phyloP scores from a whole-genome alignment of 345 rosid genomes.

The Populus euphratica region DNA sequence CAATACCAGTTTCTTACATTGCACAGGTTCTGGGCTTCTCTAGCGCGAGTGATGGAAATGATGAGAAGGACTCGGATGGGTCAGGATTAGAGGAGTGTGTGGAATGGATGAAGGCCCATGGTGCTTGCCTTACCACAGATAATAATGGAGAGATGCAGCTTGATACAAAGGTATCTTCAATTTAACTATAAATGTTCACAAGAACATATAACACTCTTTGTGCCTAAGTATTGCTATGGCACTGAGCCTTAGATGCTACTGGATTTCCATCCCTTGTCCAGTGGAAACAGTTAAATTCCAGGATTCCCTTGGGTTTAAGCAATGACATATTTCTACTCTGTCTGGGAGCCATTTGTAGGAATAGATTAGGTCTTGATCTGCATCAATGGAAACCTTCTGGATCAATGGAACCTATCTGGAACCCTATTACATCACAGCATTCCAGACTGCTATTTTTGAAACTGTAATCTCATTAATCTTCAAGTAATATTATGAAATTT shows the following conservation, averaged over 20 bases:
- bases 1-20: constrained; percentile 68
- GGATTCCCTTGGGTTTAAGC: no score
- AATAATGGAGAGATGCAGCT: constrained; percentile 66
- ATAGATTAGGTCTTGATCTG: no score
- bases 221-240: neutral
- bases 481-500: neutral
- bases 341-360: no score
- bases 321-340: no score
- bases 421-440: neutral
- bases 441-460: neutral
- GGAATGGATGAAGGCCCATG: constrained; percentile 90
- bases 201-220: neutral
- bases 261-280: neutral
- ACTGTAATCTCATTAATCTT: neutral
- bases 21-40: constrained; percentile 72
- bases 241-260: neutral
- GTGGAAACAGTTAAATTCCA: neutral
- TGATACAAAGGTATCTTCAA: constrained; percentile 64
- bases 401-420: neutral
- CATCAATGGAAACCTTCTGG: neutral
- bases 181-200: neutral
- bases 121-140: constrained; percentile 61
- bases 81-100: constrained; percentile 54
- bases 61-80: constrained; percentile 51
- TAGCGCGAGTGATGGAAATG: constrained; percentile 44